phyloP scores from a whole-genome alignment of 257 asterid genomes.

The Solanum etuberosum region DNA sequence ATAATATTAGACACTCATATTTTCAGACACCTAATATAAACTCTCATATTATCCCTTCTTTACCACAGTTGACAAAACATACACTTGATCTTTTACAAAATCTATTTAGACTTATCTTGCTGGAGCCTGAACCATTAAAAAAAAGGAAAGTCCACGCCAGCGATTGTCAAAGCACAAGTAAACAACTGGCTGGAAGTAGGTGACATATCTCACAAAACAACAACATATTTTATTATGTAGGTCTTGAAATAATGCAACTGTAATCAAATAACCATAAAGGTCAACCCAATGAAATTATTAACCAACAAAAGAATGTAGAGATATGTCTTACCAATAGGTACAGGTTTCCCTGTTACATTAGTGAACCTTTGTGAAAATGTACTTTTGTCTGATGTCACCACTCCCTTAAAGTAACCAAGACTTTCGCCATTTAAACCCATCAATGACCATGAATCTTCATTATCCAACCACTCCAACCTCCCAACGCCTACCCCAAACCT shows the following conservation, averaged over 20 bases:
- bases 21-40: background rate
- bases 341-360: slow-evolving; percentile 56
- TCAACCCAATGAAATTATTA: background rate
- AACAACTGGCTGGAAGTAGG: background rate
- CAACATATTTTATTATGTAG: background rate
- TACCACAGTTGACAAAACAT: background rate
- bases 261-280: background rate
- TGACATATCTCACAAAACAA: background rate
- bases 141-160: background rate
- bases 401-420: slow-evolving; percentile 62
- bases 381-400: slow-evolving; percentile 75
- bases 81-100: background rate
- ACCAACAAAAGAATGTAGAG: background rate
- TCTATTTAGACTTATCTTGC: background rate
- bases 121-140: background rate
- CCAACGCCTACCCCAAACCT: slow-evolving; percentile 67
- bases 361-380: slow-evolving; percentile 56
- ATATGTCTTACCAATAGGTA: slow-evolving; percentile 55
- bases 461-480: slow-evolving; percentile 55
- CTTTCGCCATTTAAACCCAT: slow-evolving; percentile 51
- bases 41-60: background rate
- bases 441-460: slow-evolving; percentile 61
- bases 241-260: background rate
- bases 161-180: background rate
- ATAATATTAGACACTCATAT: background rate